phyloP scores from a whole-genome alignment of 805 yeast species.

The Saturnispora halmiae region DNA sequence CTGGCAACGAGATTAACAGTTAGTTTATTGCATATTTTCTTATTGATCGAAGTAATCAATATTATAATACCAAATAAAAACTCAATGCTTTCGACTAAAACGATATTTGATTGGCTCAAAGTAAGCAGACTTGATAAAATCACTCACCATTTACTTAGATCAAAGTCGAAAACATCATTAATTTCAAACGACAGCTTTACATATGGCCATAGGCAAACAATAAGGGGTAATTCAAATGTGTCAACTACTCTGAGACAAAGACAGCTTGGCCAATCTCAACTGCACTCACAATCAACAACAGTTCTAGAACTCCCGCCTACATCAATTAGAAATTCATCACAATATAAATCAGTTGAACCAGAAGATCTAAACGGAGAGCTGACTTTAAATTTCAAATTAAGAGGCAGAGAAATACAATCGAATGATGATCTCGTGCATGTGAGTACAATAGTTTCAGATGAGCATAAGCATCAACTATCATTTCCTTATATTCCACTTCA shows the following conservation, averaged over 20 bases:
- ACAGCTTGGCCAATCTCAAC: neutral
- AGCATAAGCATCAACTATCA: neutral
- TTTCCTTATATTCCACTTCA: neutral
- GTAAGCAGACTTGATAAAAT: neutral
- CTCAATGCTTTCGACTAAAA: slow-evolving; percentile 6
- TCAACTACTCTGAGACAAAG: slow-evolving; percentile 3
- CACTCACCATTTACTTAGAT: neutral
- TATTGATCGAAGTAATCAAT: slow-evolving; percentile 27
- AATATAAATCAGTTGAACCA: neutral
- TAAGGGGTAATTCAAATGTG: neutral
- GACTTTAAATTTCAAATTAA: slow-evolving; percentile 2
- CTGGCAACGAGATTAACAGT: slow-evolving; percentile 28
- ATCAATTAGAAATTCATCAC: neutral
- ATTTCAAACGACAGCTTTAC: neutral
- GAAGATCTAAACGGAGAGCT: slow-evolving; percentile 2
- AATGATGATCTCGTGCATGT: no score
- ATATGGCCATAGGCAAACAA: neutral
- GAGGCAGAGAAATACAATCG: no score
- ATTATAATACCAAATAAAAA: slow-evolving; percentile 21
- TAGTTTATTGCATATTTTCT: slow-evolving; percentile 25
- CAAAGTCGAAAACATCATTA: neutral
- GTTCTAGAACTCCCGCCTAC: no score
- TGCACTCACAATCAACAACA: neutral
- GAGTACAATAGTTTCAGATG: neutral
- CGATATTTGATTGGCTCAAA: slow-evolving; percentile 5